Evolutionary conservation across 2,329 filamentous ascomycete species (phyloP).

Genomic region (Hyphodiscus sp.): DNA sequence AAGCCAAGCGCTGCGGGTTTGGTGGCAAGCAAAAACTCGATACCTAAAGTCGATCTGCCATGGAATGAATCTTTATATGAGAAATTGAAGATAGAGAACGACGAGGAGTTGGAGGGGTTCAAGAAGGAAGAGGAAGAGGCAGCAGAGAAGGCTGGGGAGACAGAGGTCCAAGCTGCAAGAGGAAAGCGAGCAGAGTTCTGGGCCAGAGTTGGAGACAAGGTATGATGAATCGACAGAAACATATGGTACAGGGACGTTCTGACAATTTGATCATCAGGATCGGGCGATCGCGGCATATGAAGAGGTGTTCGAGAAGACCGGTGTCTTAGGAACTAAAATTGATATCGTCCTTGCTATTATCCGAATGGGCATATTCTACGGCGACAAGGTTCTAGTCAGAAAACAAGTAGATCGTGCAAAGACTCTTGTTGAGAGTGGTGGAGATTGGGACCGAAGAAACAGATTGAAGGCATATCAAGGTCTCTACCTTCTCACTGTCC

Average conservation of each 20-base stretch:
- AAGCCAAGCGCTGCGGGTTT: slow-evolving; percentile 68
- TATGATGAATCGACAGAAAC: slow-evolving; percentile 33
- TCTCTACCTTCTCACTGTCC: slow-evolving; percentile 83
- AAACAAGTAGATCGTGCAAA: slow-evolving; percentile 89
- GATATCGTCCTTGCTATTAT: slow-evolving; percentile 95
- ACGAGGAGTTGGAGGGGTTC: slow-evolving; percentile 66
- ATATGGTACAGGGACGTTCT: slow-evolving; percentile 8
- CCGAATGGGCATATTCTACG: slow-evolving; percentile 91
- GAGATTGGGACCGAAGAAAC: slow-evolving; percentile 98
- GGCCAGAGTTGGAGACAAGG: slow-evolving; percentile 94
- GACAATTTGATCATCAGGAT: slow-evolving; percentile 51
- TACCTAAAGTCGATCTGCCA: slow-evolving; percentile 61
- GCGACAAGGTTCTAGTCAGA: slow-evolving; percentile 86
- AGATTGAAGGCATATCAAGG: slow-evolving; percentile 98
- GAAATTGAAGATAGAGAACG: slow-evolving; percentile 68
- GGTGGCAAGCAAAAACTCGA: slow-evolving; percentile 64
- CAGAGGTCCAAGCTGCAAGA: slow-evolving; percentile 84
- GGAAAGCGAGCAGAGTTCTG: slow-evolving; percentile 96
- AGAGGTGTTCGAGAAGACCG: slow-evolving; percentile 92
- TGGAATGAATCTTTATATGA: slow-evolving; percentile 92
- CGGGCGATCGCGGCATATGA: slow-evolving; percentile 91
- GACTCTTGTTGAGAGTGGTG: slow-evolving; percentile 84
- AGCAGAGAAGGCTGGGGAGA: slow-evolving; percentile 91
- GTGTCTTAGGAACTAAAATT: slow-evolving; percentile 93
- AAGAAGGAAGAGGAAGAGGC: slow-evolving; percentile 91